phyloP scores from a whole-genome alignment of 768 basidiomycete species.

The Russula virescens region DNA sequence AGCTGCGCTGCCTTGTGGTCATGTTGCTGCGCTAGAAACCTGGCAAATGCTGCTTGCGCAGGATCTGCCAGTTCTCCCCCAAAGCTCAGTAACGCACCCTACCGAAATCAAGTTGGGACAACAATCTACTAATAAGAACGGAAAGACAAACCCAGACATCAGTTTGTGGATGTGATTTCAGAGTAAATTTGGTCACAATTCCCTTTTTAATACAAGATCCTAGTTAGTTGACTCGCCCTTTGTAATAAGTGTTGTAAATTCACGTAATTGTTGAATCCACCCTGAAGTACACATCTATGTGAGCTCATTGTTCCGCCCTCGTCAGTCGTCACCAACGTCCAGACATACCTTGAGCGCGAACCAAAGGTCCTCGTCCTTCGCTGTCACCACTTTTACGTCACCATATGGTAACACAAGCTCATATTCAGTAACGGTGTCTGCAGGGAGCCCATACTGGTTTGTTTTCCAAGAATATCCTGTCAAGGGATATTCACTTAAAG shows the following conservation, averaged over 20 bases:
- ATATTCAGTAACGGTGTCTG: slow-evolving; percentile 31
- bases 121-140: neutral
- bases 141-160: slow-evolving; percentile 11
- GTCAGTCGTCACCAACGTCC: fast-evolving
- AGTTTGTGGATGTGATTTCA: slow-evolving; percentile 6
- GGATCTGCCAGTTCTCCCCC: neutral
- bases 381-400: slow-evolving; percentile 6
- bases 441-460: slow-evolving; percentile 32
- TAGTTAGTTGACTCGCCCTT: neutral
- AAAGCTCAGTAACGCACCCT: slow-evolving; percentile 7
- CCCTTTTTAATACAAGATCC: neutral
- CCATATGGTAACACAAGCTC: slow-evolving; percentile 32
- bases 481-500: too few relatives aligned
- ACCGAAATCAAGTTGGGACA: neutral
- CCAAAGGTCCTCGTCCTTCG: slow-evolving; percentile 14
- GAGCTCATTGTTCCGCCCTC: neutral
- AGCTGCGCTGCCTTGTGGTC: slow-evolving; percentile 5
- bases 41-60: neutral
- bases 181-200: slow-evolving; percentile 18
- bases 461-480: slow-evolving; percentile 33
- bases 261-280: slow-evolving; percentile 18
- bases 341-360: slow-evolving; percentile 16
- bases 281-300: neutral
- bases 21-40: neutral
- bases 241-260: neutral